Evolutionary conservation across 768 basidiomycete genomes (phyloP).

Genomic region (Terana coerulea): DNA sequence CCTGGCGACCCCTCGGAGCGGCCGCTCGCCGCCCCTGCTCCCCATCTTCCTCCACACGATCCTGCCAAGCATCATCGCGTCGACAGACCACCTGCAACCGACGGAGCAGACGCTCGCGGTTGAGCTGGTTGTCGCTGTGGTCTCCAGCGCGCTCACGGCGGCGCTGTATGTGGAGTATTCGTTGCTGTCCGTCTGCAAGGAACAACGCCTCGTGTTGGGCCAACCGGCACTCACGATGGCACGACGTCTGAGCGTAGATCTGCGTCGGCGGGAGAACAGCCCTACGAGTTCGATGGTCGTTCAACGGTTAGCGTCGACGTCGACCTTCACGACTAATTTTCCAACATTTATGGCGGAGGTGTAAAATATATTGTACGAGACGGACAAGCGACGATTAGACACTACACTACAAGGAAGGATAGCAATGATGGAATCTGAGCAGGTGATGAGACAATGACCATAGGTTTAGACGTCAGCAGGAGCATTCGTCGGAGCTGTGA

Average conservation of each 20-base stretch:
- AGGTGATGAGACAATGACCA: not conserved
- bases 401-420: slow-evolving; percentile 4
- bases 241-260: slow-evolving; percentile 57
- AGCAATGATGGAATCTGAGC: not conserved
- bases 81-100: slow-evolving; percentile 51
- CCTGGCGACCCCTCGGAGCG: slow-evolving; percentile 56
- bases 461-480: slow-evolving; percentile 38
- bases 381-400: too few species aligned
- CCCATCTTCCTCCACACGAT: slow-evolving; percentile 70
- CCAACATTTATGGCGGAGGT: slow-evolving; percentile 52
- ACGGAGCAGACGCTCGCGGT: slow-evolving; percentile 51
- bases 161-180: slow-evolving; percentile 73
- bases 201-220: slow-evolving; percentile 50
- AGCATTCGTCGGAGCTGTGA: slow-evolving; percentile 41
- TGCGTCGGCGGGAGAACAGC: slow-evolving; percentile 49
- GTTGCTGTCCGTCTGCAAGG: slow-evolving; percentile 47
- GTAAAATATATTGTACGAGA: slow-evolving; percentile 9
- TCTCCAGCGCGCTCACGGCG: slow-evolving; percentile 63
- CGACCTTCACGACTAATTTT: slow-evolving; percentile 70
- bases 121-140: slow-evolving; percentile 62
- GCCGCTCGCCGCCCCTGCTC: slow-evolving; percentile 56
- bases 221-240: slow-evolving; percentile 63
- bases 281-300: slow-evolving; percentile 49
- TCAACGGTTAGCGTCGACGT: slow-evolving; percentile 57
- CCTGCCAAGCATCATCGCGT: slow-evolving; percentile 56